Evolutionary conservation across 179 eudicot species (phyloP).

Genomic region (Beta lomatogona): DNA sequence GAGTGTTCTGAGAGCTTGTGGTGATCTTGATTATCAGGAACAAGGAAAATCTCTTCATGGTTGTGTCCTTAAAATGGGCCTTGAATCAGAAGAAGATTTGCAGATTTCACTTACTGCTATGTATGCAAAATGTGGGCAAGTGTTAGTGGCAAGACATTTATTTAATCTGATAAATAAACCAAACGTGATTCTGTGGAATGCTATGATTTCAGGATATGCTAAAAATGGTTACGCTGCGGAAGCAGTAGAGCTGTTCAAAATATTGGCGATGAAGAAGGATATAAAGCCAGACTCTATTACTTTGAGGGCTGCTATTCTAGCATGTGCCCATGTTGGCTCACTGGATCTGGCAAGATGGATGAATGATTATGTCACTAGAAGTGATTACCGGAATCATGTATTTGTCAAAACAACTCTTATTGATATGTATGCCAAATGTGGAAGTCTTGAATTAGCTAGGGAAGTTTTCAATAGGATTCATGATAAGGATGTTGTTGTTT

Average conservation of each 20-base stretch:
- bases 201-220: slow-evolving; percentile 79
- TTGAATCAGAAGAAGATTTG: slow-evolving; percentile 59
- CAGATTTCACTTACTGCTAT: slow-evolving; percentile 64
- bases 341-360: slow-evolving; percentile 69
- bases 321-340: slow-evolving; percentile 67
- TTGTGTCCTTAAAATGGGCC: slow-evolving; percentile 54
- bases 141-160: slow-evolving; percentile 52
- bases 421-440: slow-evolving; percentile 85
- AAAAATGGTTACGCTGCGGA: slow-evolving; percentile 64
- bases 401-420: slow-evolving; percentile 59
- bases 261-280: slow-evolving; percentile 42
- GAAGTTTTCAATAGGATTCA: slow-evolving; percentile 46
- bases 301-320: slow-evolving; percentile 54
- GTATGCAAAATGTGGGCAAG: slow-evolving; percentile 74
- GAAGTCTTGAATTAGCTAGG: slow-evolving; percentile 68
- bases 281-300: slow-evolving; percentile 60
- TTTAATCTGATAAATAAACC: slow-evolving; percentile 52
- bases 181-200: slow-evolving; percentile 66
- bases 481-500: slow-evolving; percentile 64
- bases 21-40: slow-evolving; percentile 60
- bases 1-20: slow-evolving; percentile 64
- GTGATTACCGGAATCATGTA: slow-evolving; percentile 39
- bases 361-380: slow-evolving; percentile 41
- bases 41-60: slow-evolving; percentile 63
- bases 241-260: slow-evolving; percentile 55